Conservation (phyloP, 345 rosid genomes). For the Hibiscus mutabilis region DNA sequence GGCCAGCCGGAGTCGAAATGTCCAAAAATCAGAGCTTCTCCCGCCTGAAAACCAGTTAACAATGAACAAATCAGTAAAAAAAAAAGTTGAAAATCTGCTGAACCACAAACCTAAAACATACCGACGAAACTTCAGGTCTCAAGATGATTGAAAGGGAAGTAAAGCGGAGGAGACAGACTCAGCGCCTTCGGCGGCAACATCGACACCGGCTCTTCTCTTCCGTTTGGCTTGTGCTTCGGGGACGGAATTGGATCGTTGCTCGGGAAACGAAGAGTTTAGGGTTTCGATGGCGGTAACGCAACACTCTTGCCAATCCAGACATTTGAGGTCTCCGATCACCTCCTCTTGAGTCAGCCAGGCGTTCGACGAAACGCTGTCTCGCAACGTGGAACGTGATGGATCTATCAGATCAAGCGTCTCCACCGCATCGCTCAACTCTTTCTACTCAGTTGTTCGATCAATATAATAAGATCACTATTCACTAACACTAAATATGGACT, state of each 20-base stretch:
- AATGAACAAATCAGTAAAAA: background rate
- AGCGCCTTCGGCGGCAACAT: background rate
- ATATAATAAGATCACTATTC: background rate
- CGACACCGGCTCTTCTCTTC: background rate
- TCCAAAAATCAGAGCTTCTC: too few relatives aligned
- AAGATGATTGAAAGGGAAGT: background rate
- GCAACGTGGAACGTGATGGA: conserved; percentile 51
- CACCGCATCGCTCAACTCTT: conserved; percentile 28
- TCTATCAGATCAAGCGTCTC: conserved; percentile 29
- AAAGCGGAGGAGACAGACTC: conserved; percentile 8
- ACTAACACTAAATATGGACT: background rate
- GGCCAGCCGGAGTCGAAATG: too few relatives aligned
- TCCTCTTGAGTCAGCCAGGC: conserved; percentile 23
- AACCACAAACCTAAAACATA: background rate
- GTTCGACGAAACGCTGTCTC: conserved; percentile 21
- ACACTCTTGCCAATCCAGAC: conserved; percentile 46
- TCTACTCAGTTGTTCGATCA: conserved; percentile 15
- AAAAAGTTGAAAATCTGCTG: too few relatives aligned
- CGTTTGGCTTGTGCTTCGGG: background rate
- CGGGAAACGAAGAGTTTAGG: background rate
- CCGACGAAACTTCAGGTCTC: background rate
- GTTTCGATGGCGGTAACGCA: conserved; percentile 35
- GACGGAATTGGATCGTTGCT: background rate
- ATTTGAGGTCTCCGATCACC: conserved; percentile 26
- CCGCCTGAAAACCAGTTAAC: too few relatives aligned